These are phyloP conservation scores for Monotropa hypopitys DNA, from an alignment of 179 eudicot species.

Conservation along the genomic window DNA sequence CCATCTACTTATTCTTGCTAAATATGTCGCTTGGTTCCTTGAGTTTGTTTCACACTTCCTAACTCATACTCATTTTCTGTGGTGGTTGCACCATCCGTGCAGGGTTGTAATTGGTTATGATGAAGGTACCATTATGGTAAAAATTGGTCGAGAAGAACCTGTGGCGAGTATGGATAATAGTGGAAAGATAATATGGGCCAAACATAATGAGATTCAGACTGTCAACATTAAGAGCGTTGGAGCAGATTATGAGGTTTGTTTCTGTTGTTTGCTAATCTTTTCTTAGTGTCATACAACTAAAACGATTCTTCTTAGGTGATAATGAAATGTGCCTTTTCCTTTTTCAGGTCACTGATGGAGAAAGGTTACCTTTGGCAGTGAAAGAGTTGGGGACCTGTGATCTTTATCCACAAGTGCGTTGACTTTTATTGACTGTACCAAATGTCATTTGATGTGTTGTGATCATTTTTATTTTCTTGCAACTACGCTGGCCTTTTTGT, in stretches of 20 bases:
- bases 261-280: not conserved
- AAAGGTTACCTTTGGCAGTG: constrained; percentile 79
- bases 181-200: constrained; percentile 94
- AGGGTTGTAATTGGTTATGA: constrained; percentile 94
- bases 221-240: constrained; percentile 90
- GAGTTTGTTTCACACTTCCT: not conserved
- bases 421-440: not conserved
- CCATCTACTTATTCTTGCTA: not conserved
- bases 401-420: constrained; percentile 94
- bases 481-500: not conserved
- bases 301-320: not conserved
- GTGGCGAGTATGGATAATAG: constrained; percentile 95
- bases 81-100: constrained; percentile 7
- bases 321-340: constrained; percentile 5
- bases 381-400: constrained; percentile 97
- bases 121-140: constrained; percentile 93
- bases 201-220: constrained; percentile 92
- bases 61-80: not conserved
- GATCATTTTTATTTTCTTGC: not conserved
- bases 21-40: not conserved
- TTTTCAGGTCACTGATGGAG: constrained; percentile 86
- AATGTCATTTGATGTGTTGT: not conserved
- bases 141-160: constrained; percentile 89
- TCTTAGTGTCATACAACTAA: not conserved
- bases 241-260: constrained; percentile 74